Percentiles rank a stretch among this genome's conserved stretches.
Evolutionary conservation across 805 yeast genomes (phyloP).

Genomic region (Komagataella pastoris): DNA sequence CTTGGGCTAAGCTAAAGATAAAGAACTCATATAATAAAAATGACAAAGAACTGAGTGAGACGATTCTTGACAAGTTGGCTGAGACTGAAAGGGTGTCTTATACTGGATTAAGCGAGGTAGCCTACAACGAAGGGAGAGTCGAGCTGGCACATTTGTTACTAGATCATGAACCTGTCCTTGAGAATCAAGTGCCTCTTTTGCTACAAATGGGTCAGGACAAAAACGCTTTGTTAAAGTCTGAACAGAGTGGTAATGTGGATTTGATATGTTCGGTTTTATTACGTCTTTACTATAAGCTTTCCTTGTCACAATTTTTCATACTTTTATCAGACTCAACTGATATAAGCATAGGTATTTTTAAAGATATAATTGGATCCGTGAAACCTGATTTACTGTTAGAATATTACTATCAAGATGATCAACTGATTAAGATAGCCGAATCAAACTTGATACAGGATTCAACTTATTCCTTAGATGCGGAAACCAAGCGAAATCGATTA

Average conservation of each 20-base stretch:
- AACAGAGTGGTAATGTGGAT: constrained; percentile 47
- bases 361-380: constrained; percentile 16
- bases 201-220: constrained; percentile 62
- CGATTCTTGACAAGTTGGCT: constrained; percentile 32
- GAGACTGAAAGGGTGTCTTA: constrained; percentile 32
- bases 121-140: constrained; percentile 72
- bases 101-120: constrained; percentile 45
- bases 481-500: constrained; percentile 7
- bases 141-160: constrained; percentile 55
- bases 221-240: constrained; percentile 53
- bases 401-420: constrained; percentile 54
- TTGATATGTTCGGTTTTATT: constrained; percentile 44
- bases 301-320: constrained; percentile 58
- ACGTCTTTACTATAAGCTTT: constrained; percentile 36
- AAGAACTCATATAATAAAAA: constrained; percentile 33
- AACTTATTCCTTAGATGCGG: not conserved
- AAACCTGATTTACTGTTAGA: constrained; percentile 31
- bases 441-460: constrained; percentile 16
- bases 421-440: constrained; percentile 30
- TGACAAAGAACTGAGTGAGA: constrained; percentile 45
- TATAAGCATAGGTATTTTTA: constrained; percentile 18
- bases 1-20: constrained; percentile 76
- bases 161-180: constrained; percentile 51
- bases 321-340: constrained; percentile 32
- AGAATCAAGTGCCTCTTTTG: constrained; percentile 48